Evolutionary conservation across 2,329 filamentous ascomycete genomes (phyloP).

Genomic region (Aureobasidium sp.): DNA sequence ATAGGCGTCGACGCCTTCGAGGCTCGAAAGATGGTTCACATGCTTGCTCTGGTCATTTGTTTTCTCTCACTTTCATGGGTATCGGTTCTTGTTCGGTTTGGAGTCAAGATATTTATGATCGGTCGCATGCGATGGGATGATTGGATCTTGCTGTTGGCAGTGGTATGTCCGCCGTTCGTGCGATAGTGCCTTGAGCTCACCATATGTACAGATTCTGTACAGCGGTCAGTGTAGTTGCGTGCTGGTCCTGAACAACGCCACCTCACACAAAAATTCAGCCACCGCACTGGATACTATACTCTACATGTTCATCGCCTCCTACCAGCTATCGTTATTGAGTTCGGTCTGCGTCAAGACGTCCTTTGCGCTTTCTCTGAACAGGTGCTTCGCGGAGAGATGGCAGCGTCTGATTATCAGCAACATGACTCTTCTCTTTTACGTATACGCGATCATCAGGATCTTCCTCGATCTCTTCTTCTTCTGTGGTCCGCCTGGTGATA

Average conservation of each 20-base stretch:
- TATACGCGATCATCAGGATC: constrained; percentile 24
- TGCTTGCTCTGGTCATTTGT: constrained; percentile 9
- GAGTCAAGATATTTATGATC: constrained; percentile 4
- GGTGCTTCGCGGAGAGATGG: constrained; percentile 32
- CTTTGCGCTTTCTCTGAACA: constrained; percentile 36
- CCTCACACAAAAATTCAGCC: background rate
- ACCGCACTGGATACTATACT: background rate
- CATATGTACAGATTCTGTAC: constrained; percentile 1
- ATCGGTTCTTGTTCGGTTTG: background rate
- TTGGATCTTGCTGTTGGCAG: constrained; percentile 5
- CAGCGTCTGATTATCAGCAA: constrained; percentile 25
- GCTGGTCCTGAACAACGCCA: background rate
- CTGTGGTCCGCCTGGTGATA: constrained; percentile 22
- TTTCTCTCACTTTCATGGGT: constrained; percentile 12
- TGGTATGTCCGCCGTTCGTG: background rate
- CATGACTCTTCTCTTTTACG: constrained; percentile 20
- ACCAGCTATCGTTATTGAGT: constrained; percentile 32
- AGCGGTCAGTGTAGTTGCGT: constrained; percentile 7
- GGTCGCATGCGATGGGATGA: constrained; percentile 10
- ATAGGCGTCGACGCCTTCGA: background rate
- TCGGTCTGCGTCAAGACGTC: constrained; percentile 37
- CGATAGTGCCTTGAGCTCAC: background rate
- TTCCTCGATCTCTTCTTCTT: constrained; percentile 23
- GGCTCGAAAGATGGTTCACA: background rate
- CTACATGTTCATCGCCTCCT: constrained; percentile 22